These are phyloP conservation scores for Sphaerostilbella broomeana DNA, from an alignment of 2,329 filamentous ascomycete species.

Conservation along the genomic window DNA sequence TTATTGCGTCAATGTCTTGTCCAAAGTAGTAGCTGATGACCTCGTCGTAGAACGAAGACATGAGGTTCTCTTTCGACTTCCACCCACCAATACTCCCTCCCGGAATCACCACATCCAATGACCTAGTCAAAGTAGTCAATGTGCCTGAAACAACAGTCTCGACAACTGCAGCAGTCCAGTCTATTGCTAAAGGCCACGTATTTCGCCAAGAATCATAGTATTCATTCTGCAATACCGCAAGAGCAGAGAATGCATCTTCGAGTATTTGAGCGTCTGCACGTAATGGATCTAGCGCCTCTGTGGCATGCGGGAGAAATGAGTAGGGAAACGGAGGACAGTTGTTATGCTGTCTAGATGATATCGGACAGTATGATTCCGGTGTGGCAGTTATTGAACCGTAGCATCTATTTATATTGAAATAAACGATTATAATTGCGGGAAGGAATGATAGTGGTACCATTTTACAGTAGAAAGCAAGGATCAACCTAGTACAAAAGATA, in stretches of 20 bases:
- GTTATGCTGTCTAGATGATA: neutral
- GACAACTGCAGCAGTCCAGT: slow-evolving; percentile 87
- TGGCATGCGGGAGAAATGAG: neutral
- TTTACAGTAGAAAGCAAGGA: too few species aligned
- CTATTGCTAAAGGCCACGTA: slow-evolving; percentile 79
- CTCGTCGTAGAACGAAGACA: slow-evolving; percentile 77
- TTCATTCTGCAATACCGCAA: slow-evolving; percentile 67
- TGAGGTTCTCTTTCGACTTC: slow-evolving; percentile 64
- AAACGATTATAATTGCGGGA: too few species aligned
- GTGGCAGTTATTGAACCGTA: too few species aligned
- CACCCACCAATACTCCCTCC: slow-evolving; percentile 32
- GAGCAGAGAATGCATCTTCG: slow-evolving; percentile 51
- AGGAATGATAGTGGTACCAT: too few species aligned
- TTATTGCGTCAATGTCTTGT: slow-evolving; percentile 69
- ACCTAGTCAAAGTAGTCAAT: slow-evolving; percentile 62
- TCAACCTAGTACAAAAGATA: too few species aligned
- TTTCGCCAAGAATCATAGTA: slow-evolving; percentile 75
- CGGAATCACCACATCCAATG: slow-evolving; percentile 35
- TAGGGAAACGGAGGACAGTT: neutral
- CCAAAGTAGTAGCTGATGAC: slow-evolving; percentile 75
- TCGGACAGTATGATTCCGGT: neutral
- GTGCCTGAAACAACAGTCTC: slow-evolving; percentile 72
- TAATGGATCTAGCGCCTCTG: neutral
- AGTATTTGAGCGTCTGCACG: slow-evolving; percentile 25
- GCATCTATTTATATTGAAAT: too few species aligned